Conservation (phyloP, 2,329 filamentous ascomycete genomes). For the Sclerotinia sclerotiorum region DNA sequence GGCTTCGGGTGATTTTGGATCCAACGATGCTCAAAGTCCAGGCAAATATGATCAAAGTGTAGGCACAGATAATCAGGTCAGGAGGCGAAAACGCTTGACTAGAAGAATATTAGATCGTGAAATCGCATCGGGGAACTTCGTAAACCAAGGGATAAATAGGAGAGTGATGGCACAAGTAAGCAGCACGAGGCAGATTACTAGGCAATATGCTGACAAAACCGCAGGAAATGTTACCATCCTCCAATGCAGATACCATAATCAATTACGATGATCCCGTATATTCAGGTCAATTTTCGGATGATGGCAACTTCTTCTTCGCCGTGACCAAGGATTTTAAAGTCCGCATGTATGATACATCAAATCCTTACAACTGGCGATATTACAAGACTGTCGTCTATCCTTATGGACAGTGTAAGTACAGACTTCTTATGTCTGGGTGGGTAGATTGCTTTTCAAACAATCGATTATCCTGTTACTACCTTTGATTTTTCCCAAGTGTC, state of each 20-base stretch:
- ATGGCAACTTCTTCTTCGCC: slow-evolving; percentile 95
- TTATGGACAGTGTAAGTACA: slow-evolving; percentile 58
- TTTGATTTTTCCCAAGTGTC: not conserved
- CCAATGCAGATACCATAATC: slow-evolving; percentile 79
- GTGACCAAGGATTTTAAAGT: slow-evolving; percentile 92
- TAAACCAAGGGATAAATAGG: slow-evolving; percentile 60
- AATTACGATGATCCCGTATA: slow-evolving; percentile 86
- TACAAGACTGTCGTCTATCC: slow-evolving; percentile 89
- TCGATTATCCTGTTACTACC: too few relatives aligned
- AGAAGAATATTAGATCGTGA: slow-evolving; percentile 78
- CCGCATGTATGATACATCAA: slow-evolving; percentile 95
- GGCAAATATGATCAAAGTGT: slow-evolving; percentile 25
- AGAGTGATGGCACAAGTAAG: slow-evolving; percentile 66
- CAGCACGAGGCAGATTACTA: not conserved
- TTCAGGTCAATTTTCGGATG: slow-evolving; percentile 93
- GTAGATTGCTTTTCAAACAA: not conserved
- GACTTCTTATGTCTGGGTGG: not conserved
- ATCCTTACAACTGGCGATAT: slow-evolving; percentile 92
- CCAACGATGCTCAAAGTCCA: slow-evolving; percentile 54
- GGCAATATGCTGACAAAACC: not conserved
- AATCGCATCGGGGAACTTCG: slow-evolving; percentile 65
- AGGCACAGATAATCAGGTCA: slow-evolving; percentile 28
- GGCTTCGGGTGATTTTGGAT: slow-evolving; percentile 78
- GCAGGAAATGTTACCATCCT: slow-evolving; percentile 73
- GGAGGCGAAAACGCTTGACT: slow-evolving; percentile 57